phyloP scores from a whole-genome alignment of 2,329 filamentous ascomycete genomes.

The Parastagonospora nodorum region DNA sequence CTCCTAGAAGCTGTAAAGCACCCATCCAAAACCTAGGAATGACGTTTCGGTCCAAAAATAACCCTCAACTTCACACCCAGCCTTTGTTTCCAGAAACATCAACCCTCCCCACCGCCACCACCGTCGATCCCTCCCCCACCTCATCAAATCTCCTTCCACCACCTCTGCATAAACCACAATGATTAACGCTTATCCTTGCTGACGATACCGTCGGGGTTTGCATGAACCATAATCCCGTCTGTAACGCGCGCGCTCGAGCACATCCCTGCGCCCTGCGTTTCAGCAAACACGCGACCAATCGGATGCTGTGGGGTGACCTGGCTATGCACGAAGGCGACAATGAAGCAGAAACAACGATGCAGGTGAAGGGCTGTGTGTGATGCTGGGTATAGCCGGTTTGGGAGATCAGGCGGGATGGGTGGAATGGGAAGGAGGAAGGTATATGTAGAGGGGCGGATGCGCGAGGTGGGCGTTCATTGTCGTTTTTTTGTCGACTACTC shows the following conservation, averaged over 20 bases:
- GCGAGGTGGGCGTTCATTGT: conserved; percentile 1
- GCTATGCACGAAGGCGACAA: conserved; percentile 2
- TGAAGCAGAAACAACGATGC: conserved; percentile 18
- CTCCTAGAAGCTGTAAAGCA: too few species aligned
- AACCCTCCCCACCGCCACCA: too few species aligned
- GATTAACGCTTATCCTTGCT: too few species aligned
- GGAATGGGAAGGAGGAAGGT: conserved; percentile 3
- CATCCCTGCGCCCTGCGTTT: not conserved
- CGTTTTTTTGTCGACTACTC: not conserved
- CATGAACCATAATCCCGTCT: conserved; percentile 22
- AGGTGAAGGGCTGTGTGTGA: conserved; percentile 6
- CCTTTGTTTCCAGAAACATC: too few species aligned
- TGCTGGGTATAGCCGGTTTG: conserved; percentile 10
- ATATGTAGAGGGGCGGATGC: not conserved
- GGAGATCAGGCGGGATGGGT: not conserved
- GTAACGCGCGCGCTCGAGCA: conserved; percentile 6
- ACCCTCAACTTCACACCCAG: too few species aligned
- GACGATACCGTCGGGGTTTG: not conserved
- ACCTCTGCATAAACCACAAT: too few species aligned
- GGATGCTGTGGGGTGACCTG: conserved; percentile 9
- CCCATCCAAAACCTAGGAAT: too few species aligned
- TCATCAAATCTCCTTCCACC: too few species aligned
- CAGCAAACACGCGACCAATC: conserved; percentile 4
- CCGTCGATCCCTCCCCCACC: too few species aligned
- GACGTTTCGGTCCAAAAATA: too few species aligned